Conservation (phyloP, 768 basidiomycete species). For the Boletellus emodensis region DNA sequence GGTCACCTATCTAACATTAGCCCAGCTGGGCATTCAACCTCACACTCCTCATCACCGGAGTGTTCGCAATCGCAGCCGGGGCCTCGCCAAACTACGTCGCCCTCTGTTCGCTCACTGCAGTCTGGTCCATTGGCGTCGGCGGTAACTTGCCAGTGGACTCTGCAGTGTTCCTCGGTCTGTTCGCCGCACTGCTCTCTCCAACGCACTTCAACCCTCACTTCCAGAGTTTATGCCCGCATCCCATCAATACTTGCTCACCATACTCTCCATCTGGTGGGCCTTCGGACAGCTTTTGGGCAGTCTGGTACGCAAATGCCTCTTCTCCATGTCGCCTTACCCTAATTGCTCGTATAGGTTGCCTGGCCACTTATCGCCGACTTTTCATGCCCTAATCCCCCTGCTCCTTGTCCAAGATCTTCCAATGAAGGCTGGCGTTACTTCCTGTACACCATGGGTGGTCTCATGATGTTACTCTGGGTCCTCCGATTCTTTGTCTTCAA, state of each 20-base stretch:
- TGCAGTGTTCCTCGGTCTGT: slow-evolving; percentile 66
- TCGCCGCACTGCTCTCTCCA: background rate
- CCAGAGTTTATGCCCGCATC: slow-evolving; percentile 66
- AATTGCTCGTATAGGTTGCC: slow-evolving; percentile 44
- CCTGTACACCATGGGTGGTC: slow-evolving; percentile 66
- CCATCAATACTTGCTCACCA: slow-evolving; percentile 72
- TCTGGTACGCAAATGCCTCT: slow-evolving; percentile 27
- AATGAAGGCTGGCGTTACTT: slow-evolving; percentile 79
- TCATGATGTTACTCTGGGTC: slow-evolving; percentile 60
- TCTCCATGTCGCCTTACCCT: background rate
- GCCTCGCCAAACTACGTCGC: slow-evolving; percentile 51
- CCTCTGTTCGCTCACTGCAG: slow-evolving; percentile 48
- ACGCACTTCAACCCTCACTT: background rate
- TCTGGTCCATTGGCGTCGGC: slow-evolving; percentile 67
- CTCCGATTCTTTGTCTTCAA: slow-evolving; percentile 65
- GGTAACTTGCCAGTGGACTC: slow-evolving; percentile 75
- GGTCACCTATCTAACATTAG: slow-evolving; percentile 5
- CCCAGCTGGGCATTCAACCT: slow-evolving; percentile 61
- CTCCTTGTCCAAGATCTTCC: slow-evolving; percentile 44
- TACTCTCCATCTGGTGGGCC: slow-evolving; percentile 79
- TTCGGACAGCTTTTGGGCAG: slow-evolving; percentile 66
- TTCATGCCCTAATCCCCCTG: slow-evolving; percentile 46
- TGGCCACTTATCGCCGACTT: slow-evolving; percentile 72
- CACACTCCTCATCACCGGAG: slow-evolving; percentile 63
- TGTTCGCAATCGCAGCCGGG: slow-evolving; percentile 63